Evolutionary conservation across 2,329 filamentous ascomycete genomes (phyloP).

Genomic region (Trichoderma cornu-damae): DNA sequence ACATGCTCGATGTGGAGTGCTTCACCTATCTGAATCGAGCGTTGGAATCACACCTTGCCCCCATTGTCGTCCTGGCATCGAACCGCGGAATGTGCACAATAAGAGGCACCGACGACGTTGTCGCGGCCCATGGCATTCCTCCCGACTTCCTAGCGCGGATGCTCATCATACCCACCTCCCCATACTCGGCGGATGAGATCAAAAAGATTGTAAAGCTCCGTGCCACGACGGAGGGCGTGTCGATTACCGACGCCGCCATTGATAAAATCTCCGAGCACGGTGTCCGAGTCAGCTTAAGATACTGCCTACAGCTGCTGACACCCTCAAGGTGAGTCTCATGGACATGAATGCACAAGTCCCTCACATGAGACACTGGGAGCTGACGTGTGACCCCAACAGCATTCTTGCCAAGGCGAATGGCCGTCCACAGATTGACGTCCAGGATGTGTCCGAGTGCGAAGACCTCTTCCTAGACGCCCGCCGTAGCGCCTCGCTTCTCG

Average conservation of each 20-base stretch:
- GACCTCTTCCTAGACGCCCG: conserved; percentile 79
- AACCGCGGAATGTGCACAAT: conserved; percentile 94
- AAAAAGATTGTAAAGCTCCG: conserved; percentile 85
- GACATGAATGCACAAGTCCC: conserved; percentile 8
- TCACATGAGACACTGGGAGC: conserved; percentile 30
- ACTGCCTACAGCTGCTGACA: conserved; percentile 86
- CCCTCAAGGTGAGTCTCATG: conserved; percentile 60
- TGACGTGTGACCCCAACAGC: conserved; percentile 41
- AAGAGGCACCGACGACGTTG: conserved; percentile 74
- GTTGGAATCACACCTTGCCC: conserved; percentile 90
- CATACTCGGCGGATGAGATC: conserved; percentile 84
- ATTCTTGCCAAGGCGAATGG: conserved; percentile 85
- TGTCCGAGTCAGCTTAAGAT: conserved; percentile 82
- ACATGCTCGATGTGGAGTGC: conserved; percentile 99
- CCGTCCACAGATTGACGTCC: conserved; percentile 67
- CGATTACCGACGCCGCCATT: conserved; percentile 74
- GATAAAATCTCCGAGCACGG: conserved; percentile 84
- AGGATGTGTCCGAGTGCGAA: conserved; percentile 75
- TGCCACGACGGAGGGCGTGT: conserved; percentile 73
- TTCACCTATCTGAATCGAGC: conserved; percentile 98
- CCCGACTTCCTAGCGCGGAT: conserved; percentile 89
- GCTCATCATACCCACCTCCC: conserved; percentile 90
- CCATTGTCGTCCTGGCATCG: conserved; percentile 94
- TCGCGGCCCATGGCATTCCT: conserved; percentile 88
- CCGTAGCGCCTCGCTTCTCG: conserved; percentile 67